Base-by-base conservation (phyloP, 495 filamentous ascomycete species). In the Bathelium albidoporum region DNA sequence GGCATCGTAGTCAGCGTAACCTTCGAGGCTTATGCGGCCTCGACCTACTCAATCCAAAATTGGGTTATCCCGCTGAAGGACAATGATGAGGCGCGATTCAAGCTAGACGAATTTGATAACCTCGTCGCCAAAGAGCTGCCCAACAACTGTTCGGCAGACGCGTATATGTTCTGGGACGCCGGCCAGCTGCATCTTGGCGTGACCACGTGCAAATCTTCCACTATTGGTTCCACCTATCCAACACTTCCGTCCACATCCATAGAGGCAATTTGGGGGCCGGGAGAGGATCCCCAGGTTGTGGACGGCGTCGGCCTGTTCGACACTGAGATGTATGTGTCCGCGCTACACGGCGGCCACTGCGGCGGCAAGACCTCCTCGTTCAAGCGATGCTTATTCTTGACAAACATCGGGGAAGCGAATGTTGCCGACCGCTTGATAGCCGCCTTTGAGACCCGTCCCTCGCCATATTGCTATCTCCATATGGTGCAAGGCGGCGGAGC, bases 381-480 rank as follows among this genome's bases (percentile, higher is more conserved):
- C 76, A 86, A 86, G 75, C 79, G 84, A 73, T 86, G 83, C 70
- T 59, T 86, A 66, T 86, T 86, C 68, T 74, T 87, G 45, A 82
- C 82, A 66, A 0, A 67, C 64, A 80, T 86, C 61, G 79, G 76
- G 74, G 62, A 58, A 73, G 62, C 28, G 20, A 66, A 71, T 59
- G 53, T 85, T 28, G 68, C 70, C 39, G 64, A 75, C 3, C 60
- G 63, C n/a, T 73, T 85, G 59, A 62, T 81, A 41, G 64, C 65
- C 31, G 80, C 82, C 22, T 32, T 86, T 55, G 65, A 78, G 65
- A 74, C 65, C 70, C 80, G 82, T 64, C 82, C 84, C 28, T 74
- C 82, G 22, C 74, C 79, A 59, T 71, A 81, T 32, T 84, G 82
- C 73, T 87, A 86, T 74, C 71, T 86, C 61, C 84, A 87, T 80